Evolutionary conservation across 2,329 filamentous ascomycete species (phyloP).

Genomic region (Talaromyces sp.): DNA sequence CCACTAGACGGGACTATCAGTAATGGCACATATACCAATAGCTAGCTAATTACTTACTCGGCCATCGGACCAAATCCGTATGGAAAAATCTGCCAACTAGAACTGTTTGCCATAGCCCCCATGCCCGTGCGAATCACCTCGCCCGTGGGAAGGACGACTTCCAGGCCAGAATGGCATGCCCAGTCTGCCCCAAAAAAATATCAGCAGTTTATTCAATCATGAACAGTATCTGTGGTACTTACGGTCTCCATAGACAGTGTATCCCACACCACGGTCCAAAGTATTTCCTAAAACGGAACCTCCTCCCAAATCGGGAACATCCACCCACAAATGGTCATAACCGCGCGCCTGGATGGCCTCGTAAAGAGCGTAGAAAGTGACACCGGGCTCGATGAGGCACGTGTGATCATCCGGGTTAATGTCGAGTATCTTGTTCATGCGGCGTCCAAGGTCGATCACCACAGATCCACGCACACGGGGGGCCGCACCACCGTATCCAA

Average conservation of each 20-base stretch:
- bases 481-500: conserved; percentile 43
- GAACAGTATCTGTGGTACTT: neutral
- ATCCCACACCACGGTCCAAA: conserved; percentile 30
- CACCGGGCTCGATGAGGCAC: conserved; percentile 42
- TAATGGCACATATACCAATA: neutral
- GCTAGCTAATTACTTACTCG: neutral
- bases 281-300: conserved; percentile 32
- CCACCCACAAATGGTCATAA: conserved; percentile 38
- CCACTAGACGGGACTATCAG: neutral
- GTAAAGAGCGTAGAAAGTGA: conserved; percentile 38
- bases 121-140: conserved; percentile 38
- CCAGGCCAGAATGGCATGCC: conserved; percentile 35
- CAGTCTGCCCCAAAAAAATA: conserved; percentile 22
- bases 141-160: conserved; percentile 40
- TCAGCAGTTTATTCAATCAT: neutral
- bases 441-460: conserved; percentile 35
- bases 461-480: conserved; percentile 43
- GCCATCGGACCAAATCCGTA: conserved; percentile 12
- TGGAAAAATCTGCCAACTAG: conserved; percentile 13
- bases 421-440: conserved; percentile 38
- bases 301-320: conserved; percentile 31
- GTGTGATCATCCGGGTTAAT: conserved; percentile 33
- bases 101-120: conserved; percentile 29
- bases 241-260: conserved; percentile 36
- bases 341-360: conserved; percentile 33